These are phyloP conservation scores for Gilbertella persicaria DNA, from an alignment of 371 early-diverging fungal genomes.

Conservation along the genomic window DNA sequence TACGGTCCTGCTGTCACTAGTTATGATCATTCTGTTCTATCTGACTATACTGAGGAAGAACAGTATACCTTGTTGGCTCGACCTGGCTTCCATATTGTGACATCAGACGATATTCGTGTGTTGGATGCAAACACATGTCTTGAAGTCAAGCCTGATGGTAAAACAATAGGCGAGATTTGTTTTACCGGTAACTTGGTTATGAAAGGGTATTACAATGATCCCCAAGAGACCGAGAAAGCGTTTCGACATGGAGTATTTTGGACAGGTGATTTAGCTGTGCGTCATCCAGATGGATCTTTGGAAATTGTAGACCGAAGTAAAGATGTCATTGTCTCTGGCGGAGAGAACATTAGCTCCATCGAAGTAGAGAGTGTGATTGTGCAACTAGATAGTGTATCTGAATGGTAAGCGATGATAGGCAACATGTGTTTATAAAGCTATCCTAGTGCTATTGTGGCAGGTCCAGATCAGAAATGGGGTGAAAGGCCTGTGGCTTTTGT, in stretches of 20 bases:
- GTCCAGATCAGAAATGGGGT: constrained; percentile 71
- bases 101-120: constrained; percentile 63
- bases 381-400: constrained; percentile 57
- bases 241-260: constrained; percentile 68
- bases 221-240: constrained; percentile 63
- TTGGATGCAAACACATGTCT: constrained; percentile 45
- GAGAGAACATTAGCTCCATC: constrained; percentile 74
- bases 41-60: constrained; percentile 37
- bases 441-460: constrained; percentile 57
- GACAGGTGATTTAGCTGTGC: constrained; percentile 71
- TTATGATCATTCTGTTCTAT: constrained; percentile 34
- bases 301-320: constrained; percentile 69
- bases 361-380: constrained; percentile 67
- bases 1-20: constrained; percentile 57
- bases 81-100: constrained; percentile 58
- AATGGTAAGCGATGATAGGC: constrained; percentile 41
- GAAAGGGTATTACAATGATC: constrained; percentile 57
- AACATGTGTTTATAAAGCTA: neutral
- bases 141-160: constrained; percentile 61
- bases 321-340: constrained; percentile 76
- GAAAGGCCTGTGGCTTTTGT: constrained; percentile 72
- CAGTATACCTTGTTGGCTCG: constrained; percentile 51
- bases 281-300: constrained; percentile 67
- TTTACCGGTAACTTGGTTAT: constrained; percentile 67
- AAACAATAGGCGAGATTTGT: constrained; percentile 66